These are phyloP conservation scores for Chaetomium tenue DNA, from an alignment of 495 filamentous ascomycete genomes.

Conservation along the genomic window DNA sequence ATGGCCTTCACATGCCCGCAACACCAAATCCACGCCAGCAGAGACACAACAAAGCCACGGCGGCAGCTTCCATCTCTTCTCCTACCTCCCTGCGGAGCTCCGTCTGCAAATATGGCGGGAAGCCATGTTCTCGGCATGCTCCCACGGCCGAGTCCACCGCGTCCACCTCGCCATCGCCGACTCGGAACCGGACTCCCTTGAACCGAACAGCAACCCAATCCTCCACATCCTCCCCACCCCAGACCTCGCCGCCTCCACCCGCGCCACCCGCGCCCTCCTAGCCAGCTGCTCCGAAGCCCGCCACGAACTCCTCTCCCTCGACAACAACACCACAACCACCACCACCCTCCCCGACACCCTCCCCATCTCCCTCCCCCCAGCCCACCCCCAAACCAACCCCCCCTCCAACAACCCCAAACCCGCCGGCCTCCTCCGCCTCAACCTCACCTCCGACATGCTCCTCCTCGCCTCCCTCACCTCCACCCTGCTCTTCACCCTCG, in stretches of 20 bases:
- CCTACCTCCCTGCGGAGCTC: constrained; percentile 25
- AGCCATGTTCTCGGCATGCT: not conserved
- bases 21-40: not conserved
- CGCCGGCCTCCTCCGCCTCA: constrained; percentile 13
- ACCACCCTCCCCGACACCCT: constrained; percentile 3
- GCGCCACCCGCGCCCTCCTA: constrained; percentile 1
- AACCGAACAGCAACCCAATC: not conserved
- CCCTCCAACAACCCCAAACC: constrained; percentile 4
- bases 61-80: constrained; percentile 17
- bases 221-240: constrained; percentile 14
- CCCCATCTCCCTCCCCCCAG: not conserved
- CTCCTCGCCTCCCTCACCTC: not conserved
- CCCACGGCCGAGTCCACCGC: not conserved
- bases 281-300: constrained; percentile 13
- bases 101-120: constrained; percentile 26
- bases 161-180: not conserved
- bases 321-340: not conserved
- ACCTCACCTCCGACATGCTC: constrained; percentile 4
- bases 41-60: not conserved
- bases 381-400: not conserved
- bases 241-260: constrained; percentile 9
- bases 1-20: not conserved
- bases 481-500: not conserved
- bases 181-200: too few species aligned
- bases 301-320: not conserved